These are phyloP conservation scores for Grosmannia huntii DNA, from an alignment of 2,329 filamentous ascomycete species.

Conservation along the genomic window DNA sequence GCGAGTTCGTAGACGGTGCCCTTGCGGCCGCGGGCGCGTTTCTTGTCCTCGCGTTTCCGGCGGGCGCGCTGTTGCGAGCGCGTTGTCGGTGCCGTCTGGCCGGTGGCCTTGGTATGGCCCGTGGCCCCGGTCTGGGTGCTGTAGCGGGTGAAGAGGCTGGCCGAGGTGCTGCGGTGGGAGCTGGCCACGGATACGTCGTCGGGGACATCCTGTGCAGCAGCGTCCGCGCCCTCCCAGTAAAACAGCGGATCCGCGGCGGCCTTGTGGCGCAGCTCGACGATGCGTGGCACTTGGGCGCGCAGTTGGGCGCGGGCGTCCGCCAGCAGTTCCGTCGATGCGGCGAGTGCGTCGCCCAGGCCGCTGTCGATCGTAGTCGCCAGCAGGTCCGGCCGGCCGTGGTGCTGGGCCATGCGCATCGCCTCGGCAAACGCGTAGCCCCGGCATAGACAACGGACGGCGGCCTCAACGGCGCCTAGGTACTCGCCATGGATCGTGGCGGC, in stretches of 20 bases:
- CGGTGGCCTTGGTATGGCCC: slow-evolving; percentile 7
- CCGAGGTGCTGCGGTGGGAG: slow-evolving; percentile 67
- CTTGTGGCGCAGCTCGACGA: slow-evolving; percentile 68
- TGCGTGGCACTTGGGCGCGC: slow-evolving; percentile 69
- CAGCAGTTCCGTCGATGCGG: slow-evolving; percentile 75
- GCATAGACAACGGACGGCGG: slow-evolving; percentile 67
- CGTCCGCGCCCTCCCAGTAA: slow-evolving; percentile 82
- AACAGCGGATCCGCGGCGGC: slow-evolving; percentile 75
- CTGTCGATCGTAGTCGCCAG: slow-evolving; percentile 59
- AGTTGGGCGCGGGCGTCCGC: slow-evolving; percentile 87
- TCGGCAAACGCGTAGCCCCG: slow-evolving; percentile 79
- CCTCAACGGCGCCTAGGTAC: slow-evolving; percentile 59
- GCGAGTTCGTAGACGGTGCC: slow-evolving; percentile 97
- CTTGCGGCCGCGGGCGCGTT: slow-evolving; percentile 87
- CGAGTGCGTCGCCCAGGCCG: slow-evolving; percentile 68
- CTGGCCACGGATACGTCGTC: slow-evolving; percentile 83
- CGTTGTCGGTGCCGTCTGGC: slow-evolving; percentile 8
- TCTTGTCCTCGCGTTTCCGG: slow-evolving; percentile 76
- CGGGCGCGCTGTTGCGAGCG: slow-evolving; percentile 59
- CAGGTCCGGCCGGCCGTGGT: slow-evolving; percentile 47
- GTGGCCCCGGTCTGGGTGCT: slow-evolving; percentile 40
- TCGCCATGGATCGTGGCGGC: slow-evolving; percentile 73
- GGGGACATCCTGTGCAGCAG: slow-evolving; percentile 46
- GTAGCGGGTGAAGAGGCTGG: slow-evolving; percentile 88
- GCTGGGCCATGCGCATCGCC: slow-evolving; percentile 64